Conservation (phyloP, 2,329 filamentous ascomycete genomes). For the Paracorniculantispora psalliotae region DNA sequence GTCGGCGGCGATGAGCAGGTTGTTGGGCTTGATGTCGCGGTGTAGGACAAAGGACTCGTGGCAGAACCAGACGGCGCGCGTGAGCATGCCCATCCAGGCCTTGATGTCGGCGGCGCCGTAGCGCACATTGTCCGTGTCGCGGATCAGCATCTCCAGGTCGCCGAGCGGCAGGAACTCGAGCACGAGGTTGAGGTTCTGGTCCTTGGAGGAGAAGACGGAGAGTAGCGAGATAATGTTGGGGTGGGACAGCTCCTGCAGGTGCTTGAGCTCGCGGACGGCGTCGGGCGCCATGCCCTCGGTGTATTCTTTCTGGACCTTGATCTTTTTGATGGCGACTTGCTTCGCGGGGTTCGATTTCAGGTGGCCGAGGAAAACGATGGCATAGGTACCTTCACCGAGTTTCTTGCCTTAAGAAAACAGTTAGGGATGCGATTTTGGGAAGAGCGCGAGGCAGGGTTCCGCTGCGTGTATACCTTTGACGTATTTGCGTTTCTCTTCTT, state of each 20-base stretch:
- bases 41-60: conserved; percentile 92
- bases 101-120: conserved; percentile 92
- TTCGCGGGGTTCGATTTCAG: conserved; percentile 65
- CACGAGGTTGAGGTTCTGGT: conserved; percentile 93
- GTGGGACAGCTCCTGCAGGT: conserved; percentile 88
- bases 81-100: conserved; percentile 98
- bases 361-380: conserved; percentile 87
- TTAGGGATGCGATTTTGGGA: not conserved
- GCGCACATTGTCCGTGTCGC: conserved; percentile 69
- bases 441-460: not conserved
- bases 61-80: conserved; percentile 89
- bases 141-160: conserved; percentile 91
- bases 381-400: conserved; percentile 94
- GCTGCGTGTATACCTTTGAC: conserved; percentile 60
- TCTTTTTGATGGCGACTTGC: conserved; percentile 89
- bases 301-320: conserved; percentile 81
- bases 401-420: conserved; percentile 63
- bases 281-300: conserved; percentile 90
- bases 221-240: conserved; percentile 92
- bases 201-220: conserved; percentile 90
- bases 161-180: conserved; percentile 91
- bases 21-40: conserved; percentile 98
- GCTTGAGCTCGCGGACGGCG: conserved; percentile 91
- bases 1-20: conserved; percentile 87
- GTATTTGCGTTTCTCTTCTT: conserved; percentile 81